A percentile compares a stretch with the other conserved stretches of the same genome.
Conservation (phyloP, 2,329 filamentous ascomycete genomes). For the Colletotrichum sp. region DNA sequence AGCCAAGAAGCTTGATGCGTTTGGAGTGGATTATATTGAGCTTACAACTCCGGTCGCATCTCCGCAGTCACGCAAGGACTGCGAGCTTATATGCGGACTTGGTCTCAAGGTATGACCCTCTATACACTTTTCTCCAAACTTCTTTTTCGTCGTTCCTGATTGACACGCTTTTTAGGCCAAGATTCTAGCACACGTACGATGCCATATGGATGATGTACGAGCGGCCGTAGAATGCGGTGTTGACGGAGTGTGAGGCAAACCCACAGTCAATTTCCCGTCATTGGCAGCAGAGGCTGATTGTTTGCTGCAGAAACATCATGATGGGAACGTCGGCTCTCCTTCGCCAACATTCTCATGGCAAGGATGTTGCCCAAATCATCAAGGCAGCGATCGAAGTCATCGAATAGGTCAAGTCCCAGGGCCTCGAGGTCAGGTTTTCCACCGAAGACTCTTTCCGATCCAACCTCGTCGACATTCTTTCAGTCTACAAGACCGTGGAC, state of each 20-base stretch:
- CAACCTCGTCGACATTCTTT: slow-evolving; percentile 81
- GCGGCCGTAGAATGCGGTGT: slow-evolving; percentile 83
- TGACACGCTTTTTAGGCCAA: neutral
- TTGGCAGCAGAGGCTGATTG: neutral
- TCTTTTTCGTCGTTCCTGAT: neutral
- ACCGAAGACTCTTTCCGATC: slow-evolving; percentile 86
- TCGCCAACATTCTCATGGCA: slow-evolving; percentile 85
- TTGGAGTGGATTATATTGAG: slow-evolving; percentile 92
- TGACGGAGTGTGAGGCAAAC: slow-evolving; percentile 60
- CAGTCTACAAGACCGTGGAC: slow-evolving; percentile 84
- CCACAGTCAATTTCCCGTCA: neutral
- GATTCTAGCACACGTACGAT: slow-evolving; percentile 62
- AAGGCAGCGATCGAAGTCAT: slow-evolving; percentile 80
- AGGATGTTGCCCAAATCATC: slow-evolving; percentile 82
- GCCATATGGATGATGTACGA: slow-evolving; percentile 63
- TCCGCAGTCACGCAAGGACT: slow-evolving; percentile 84
- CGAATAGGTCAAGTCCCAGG: slow-evolving; percentile 80
- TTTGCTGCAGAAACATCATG: slow-evolving; percentile 64
- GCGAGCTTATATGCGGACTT: slow-evolving; percentile 91
- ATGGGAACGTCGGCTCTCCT: slow-evolving; percentile 86
- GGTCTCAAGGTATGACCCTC: slow-evolving; percentile 56
- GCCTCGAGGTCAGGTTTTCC: slow-evolving; percentile 52
- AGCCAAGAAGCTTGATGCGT: slow-evolving; percentile 68
- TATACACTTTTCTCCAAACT: neutral
- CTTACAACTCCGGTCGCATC: slow-evolving; percentile 85